Base-by-base conservation (phyloP, 768 basidiomycete genomes). In the Erythrobasidium yunnanense region DNA sequence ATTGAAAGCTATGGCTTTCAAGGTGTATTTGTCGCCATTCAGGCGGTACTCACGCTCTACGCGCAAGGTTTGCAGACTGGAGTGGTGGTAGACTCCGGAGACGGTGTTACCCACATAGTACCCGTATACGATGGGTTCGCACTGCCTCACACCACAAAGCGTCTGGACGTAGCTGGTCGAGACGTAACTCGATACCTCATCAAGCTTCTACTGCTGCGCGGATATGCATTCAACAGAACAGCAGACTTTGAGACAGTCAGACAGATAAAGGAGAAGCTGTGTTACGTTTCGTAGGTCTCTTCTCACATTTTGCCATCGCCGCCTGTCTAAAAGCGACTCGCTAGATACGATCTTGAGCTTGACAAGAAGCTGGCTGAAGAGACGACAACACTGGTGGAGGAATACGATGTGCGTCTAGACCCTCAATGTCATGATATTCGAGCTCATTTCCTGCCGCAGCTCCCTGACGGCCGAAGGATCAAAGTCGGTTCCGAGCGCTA, bases 201-300 rank as follows among this genome's bases (percentile, higher is more conserved):
- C 83, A 99, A 97, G 78, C 82, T 99, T n/a, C 81, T 99, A 33
- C 83, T 97, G 71, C 96, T 96, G 92, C 85, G 93, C n/a, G 95
- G 95, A n/a, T 97, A 99, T 76, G 95, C 95, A 0, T 97, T 99
- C 82, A 97, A 99, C 78, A 85, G 95, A 42, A 99, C 95, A 1
- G 95, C 95, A 27, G 95, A 99, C 78, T 99, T 99, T 73, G 95
- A 99, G 80, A 99, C 95, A 1, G 95, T 99, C 22, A 80, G 93
- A 32, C 90, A 95, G 76, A 97, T 99, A 79, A 99, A 99, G 78
- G 95, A 99, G 81, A 95, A 92, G 76, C 77, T 97, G 49, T 99
- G 95, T 78, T 99, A 97, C 74, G 88, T 95, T 73, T 93, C 88
- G 89, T 91, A 70, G 54, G 81, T 67, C 27, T 20, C 1, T 1